Evolutionary conservation across 768 basidiomycete species (phyloP).

Genomic region (Pleurotus ostreatus): DNA sequence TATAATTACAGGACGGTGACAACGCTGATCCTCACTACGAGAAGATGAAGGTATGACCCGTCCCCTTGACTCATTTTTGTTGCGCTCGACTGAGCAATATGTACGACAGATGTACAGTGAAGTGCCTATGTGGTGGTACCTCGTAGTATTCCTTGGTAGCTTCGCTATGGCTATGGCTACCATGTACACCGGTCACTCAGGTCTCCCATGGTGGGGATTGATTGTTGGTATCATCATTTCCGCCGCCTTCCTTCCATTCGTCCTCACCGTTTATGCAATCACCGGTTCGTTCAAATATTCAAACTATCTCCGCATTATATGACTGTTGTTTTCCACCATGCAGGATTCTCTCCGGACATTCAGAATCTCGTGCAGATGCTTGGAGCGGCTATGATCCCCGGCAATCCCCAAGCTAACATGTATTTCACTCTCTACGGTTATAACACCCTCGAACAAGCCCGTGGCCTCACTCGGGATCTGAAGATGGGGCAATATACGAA

Average conservation of each 20-base stretch:
- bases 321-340: too few species aligned
- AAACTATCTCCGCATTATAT: too few species aligned
- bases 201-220: slow-evolving; percentile 58
- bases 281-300: slow-evolving; percentile 26
- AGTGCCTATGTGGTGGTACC: slow-evolving; percentile 51
- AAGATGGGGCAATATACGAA: slow-evolving; percentile 56
- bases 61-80: too few species aligned
- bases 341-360: slow-evolving; percentile 32
- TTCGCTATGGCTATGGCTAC: slow-evolving; percentile 52
- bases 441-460: slow-evolving; percentile 44
- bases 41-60: slow-evolving; percentile 43
- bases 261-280: slow-evolving; percentile 50
- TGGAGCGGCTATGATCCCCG: slow-evolving; percentile 43
- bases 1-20: slow-evolving; percentile 22
- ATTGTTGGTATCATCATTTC: slow-evolving; percentile 50
- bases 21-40: slow-evolving; percentile 49
- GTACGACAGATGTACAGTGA: slow-evolving; percentile 24
- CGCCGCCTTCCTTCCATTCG: slow-evolving; percentile 44
- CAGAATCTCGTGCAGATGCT: slow-evolving; percentile 36
- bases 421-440: slow-evolving; percentile 40
- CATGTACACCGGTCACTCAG: slow-evolving; percentile 48
- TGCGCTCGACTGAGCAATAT: background rate
- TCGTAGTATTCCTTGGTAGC: slow-evolving; percentile 34
- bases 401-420: slow-evolving; percentile 49
- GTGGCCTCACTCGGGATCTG: slow-evolving; percentile 50